A percentile compares a stretch with the other conserved stretches of the same genome.
These are phyloP conservation scores for Phanerochaete sordida DNA, from an alignment of 768 basidiomycete species.

Conservation along the genomic window DNA sequence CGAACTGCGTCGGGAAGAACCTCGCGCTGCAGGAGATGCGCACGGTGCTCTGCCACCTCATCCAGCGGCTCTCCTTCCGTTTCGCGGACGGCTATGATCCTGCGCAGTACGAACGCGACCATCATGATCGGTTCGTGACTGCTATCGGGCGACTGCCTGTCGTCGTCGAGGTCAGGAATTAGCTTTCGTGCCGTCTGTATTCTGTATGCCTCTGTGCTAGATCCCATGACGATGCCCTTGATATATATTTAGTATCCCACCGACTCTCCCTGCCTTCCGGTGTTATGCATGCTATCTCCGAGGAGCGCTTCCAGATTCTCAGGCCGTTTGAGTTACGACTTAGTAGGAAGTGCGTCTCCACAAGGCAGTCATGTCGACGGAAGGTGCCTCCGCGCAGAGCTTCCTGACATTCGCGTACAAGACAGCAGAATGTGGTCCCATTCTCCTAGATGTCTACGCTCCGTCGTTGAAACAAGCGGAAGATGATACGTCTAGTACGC, in stretches of 20 bases:
- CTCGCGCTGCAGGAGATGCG: constrained; percentile 38
- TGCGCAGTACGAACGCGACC: constrained; percentile 21
- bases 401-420: constrained; percentile 35
- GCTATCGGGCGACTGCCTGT: constrained; percentile 7
- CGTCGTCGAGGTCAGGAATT: not conserved
- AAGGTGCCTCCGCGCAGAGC: too few species aligned
- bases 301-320: too few species aligned
- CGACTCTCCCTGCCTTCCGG: too few species aligned
- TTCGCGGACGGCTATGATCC: constrained; percentile 29
- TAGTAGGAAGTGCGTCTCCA: too few species aligned
- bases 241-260: too few species aligned
- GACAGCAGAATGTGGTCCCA: constrained; percentile 17
- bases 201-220: too few species aligned
- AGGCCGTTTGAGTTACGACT: too few species aligned
- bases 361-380: too few species aligned
- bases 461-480: not conserved
- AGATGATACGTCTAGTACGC: constrained; percentile 5
- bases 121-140: constrained; percentile 27
- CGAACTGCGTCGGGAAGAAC: constrained; percentile 47
- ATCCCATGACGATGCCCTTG: too few species aligned
- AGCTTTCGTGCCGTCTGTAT: too few species aligned
- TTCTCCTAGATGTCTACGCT: constrained; percentile 34
- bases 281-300: too few species aligned
- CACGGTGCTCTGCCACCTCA: constrained; percentile 23
- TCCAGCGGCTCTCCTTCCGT: constrained; percentile 32